These are phyloP conservation scores for Silene coronaria DNA, from an alignment of 179 eudicot genomes.

Conservation along the genomic window DNA sequence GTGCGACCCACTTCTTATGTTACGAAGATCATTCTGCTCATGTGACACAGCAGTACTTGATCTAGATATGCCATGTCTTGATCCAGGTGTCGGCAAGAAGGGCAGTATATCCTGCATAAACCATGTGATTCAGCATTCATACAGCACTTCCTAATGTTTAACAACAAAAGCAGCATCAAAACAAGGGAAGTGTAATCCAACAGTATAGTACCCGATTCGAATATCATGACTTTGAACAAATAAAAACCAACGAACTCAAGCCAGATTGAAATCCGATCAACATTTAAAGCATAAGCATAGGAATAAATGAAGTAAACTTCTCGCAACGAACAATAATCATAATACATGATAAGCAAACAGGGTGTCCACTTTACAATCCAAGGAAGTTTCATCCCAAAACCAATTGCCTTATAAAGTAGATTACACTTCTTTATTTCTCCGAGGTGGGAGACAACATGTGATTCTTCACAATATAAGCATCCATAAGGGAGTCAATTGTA, in stretches of 20 bases:
- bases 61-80: conserved; percentile 35
- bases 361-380: no score
- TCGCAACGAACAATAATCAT: no score
- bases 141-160: neutral
- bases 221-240: neutral
- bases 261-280: no score
- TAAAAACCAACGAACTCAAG: neutral
- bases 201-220: neutral
- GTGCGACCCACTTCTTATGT: conserved; percentile 18
- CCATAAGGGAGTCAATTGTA: no score
- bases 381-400: no score
- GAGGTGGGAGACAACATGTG: no score
- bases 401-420: no score
- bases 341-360: no score
- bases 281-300: no score
- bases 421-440: no score
- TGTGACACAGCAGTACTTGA: conserved; percentile 21
- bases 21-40: conserved; percentile 14
- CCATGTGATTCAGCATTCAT: conserved; percentile 8
- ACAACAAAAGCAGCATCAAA: neutral
- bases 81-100: conserved; percentile 31
- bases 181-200: neutral
- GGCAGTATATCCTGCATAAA: conserved; percentile 41
- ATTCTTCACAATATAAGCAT: no score
- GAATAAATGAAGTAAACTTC: no score